Conservation (phyloP, 257 asterid species). For the Avicennia marina region DNA sequence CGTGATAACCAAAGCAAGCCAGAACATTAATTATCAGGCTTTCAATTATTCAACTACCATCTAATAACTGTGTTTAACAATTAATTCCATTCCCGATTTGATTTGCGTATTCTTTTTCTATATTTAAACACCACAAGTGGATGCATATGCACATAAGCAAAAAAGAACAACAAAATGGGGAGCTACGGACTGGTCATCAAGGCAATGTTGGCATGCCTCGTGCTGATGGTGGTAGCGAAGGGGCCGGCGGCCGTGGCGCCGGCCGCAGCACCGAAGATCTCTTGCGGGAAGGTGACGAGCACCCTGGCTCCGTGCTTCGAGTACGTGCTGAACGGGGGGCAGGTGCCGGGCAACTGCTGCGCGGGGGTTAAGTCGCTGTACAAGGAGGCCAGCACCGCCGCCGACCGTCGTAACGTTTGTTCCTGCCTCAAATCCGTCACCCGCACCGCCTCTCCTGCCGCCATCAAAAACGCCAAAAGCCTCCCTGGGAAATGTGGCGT, state of each 20-base stretch:
- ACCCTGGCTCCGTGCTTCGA: conserved; percentile 34
- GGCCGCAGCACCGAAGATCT: conserved; percentile 7
- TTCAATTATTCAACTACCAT: conserved; percentile 24
- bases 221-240: conserved; percentile 19
- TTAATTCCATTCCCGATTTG: background rate
- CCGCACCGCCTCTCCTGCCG: conserved; percentile 17
- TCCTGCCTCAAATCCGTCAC: conserved; percentile 36
- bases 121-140: too few species aligned
- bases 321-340: conserved; percentile 33
- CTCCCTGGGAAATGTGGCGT: conserved; percentile 47
- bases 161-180: too few species aligned
- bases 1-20: too few species aligned
- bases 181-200: conserved; percentile 7
- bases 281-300: conserved; percentile 32
- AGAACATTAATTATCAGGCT: conserved; percentile 10
- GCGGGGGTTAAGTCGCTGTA: conserved; percentile 22
- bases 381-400: conserved; percentile 23
- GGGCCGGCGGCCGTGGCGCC: conserved; percentile 10
- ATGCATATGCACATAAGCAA: too few species aligned
- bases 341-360: conserved; percentile 29
- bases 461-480: conserved; percentile 22
- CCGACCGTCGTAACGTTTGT: conserved; percentile 38
- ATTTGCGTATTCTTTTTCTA: conserved; percentile 1
- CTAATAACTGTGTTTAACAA: background rate
- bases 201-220: background rate